phyloP scores from a whole-genome alignment of 108 stramenopile species.

The Hondaea fermentalgiana region DNA sequence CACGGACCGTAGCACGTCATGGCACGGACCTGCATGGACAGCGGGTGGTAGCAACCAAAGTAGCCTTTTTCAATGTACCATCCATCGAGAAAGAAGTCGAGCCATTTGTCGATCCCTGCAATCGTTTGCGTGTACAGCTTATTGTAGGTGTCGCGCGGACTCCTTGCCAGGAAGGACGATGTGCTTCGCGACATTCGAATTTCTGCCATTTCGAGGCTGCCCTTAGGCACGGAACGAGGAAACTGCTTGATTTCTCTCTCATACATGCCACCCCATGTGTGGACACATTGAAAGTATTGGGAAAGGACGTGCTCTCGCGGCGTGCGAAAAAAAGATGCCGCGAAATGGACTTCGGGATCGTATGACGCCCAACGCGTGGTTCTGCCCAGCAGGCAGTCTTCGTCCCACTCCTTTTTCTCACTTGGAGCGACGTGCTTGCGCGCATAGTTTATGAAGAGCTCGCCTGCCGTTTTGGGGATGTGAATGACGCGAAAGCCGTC shows the following conservation, averaged over 20 bases:
- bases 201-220: not conserved
- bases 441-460: no score
- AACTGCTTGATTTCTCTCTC: not conserved
- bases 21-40: not conserved
- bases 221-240: not conserved
- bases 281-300: not conserved
- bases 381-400: no score
- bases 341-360: not conserved
- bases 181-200: no score
- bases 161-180: no score
- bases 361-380: no score
- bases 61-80: not conserved
- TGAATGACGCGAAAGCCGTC: no score
- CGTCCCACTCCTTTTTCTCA: no score
- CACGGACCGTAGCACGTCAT: not conserved
- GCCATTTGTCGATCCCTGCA: not conserved
- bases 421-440: no score
- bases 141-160: not conserved
- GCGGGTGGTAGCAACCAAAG: not conserved
- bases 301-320: not conserved
- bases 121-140: not conserved
- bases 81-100: not conserved
- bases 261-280: not conserved
- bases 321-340: not conserved
- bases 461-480: no score